These are phyloP conservation scores for Plicaturopsis crispa DNA, from an alignment of 768 basidiomycete species.

Conservation along the genomic window DNA sequence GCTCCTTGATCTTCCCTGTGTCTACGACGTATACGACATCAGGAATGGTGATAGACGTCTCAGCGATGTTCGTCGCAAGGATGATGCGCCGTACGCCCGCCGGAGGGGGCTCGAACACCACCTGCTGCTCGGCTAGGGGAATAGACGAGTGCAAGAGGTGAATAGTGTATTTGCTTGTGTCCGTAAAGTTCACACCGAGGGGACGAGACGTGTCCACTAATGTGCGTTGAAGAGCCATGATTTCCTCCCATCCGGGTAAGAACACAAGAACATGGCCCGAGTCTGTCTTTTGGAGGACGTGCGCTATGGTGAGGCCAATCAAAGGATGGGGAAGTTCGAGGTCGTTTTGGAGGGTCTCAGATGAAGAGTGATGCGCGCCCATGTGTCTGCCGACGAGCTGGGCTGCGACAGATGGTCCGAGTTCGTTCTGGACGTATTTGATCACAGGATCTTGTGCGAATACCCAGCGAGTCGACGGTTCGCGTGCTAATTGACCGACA, in stretches of 20 bases:
- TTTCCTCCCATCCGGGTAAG: slow-evolving; percentile 92
- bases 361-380: slow-evolving; percentile 3
- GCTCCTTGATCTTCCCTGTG: slow-evolving; percentile 81
- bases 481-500: slow-evolving; percentile 37
- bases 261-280: slow-evolving; percentile 89
- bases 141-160: slow-evolving; percentile 88
- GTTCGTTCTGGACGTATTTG: slow-evolving; percentile 67
- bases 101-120: slow-evolving; percentile 80
- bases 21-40: slow-evolving; percentile 95
- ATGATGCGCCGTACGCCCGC: slow-evolving; percentile 79
- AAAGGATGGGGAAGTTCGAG: slow-evolving; percentile 77
- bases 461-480: slow-evolving; percentile 49
- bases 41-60: slow-evolving; percentile 92
- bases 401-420: too few species aligned
- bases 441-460: slow-evolving; percentile 61
- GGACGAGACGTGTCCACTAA: slow-evolving; percentile 42
- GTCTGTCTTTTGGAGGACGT: slow-evolving; percentile 64
- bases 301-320: slow-evolving; percentile 72
- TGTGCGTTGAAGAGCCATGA: slow-evolving; percentile 58
- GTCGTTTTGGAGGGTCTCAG: slow-evolving; percentile 31
- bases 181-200: slow-evolving; percentile 54
- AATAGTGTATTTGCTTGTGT: slow-evolving; percentile 51
- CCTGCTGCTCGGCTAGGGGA: slow-evolving; percentile 82
- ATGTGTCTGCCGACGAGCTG: too few species aligned
- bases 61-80: slow-evolving; percentile 90